Evolutionary conservation across 805 yeast genomes (phyloP), one percentile per base, ranked within the genome.

Genomic region (Candida argentea): DNA sequence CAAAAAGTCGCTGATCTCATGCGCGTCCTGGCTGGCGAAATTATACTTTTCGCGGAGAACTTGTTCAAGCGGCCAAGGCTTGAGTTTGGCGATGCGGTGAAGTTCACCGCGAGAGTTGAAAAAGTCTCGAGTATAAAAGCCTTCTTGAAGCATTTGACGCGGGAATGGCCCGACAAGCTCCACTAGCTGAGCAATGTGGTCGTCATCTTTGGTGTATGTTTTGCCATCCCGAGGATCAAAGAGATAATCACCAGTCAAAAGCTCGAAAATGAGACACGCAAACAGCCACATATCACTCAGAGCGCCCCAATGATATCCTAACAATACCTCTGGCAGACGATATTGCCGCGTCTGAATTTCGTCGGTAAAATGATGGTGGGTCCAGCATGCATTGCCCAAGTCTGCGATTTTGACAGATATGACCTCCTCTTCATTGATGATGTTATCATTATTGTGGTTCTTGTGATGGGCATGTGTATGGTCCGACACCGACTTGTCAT

Each of bases 251-350:
- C 97, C 97, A 0, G 98, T 89, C 24, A 89, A 54, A 14, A 91
- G 64, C 57, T 91, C 98, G 55, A 91, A 91, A 1, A 82, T 64
- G 44, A 91, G 57, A 56, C 97, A 87, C 0, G 94, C 96, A 43
- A 82, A 64, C n/a, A 95, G 82, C 98, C 98, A 91, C 26, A 89
- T 69, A 55, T 91, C 98, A 1, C 93, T 78, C 30, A 89, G 76
- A 29, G 94, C 86, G 1, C 98, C 98, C 98, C 98, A 91, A 44
- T 46, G 46, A 47, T 54, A 47, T 14, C 74, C 75, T 22, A 76
- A 46, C 4, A 76, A 57, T 3, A 74, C 68, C 40, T 76, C 84
- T 0, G 83, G 82, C 1, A 79, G 58, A 20, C 84, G 50, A 43
- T 76, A 76, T 41, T 76, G 82, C 32, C 84, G 50, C 2, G 84